Base-by-base conservation (phyloP, 2,329 filamentous ascomycete species). In the Chrysoporthe deuterocubensis region DNA sequence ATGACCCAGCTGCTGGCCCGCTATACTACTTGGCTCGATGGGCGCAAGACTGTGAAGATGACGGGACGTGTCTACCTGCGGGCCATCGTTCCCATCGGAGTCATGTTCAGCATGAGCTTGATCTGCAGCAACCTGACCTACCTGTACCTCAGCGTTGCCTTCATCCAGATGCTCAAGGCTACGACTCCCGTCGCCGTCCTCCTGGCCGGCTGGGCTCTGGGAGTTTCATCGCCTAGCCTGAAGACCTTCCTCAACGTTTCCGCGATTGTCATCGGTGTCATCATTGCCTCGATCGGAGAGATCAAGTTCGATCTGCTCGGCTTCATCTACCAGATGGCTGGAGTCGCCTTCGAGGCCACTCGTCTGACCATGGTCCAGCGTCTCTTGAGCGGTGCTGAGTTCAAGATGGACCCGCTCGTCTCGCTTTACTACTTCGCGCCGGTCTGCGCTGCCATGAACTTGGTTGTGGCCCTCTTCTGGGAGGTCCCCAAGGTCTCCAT, bases 101-200 rank as follows among this genome's bases (percentile, higher is more conserved):
- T 97, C 78, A 96, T 97, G 84, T 98, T 97, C 89, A 96, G 92
- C 78, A 84, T 97, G 84, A 96, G 92, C 81, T 87, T 98, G 84
- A 97, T 98, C 78, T 97, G 94, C 81, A 94, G 94, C 77, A 98
- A 98, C 84, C 82, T 97, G 81, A 94, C 95, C 74, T 98, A 98
- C 78, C 88, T 97, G 66, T 97, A 97, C 81, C 88, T 98, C 70
- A 96, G 92, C 73, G 95, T 98, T 68, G 92, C 95, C 69, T 98
- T 98, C 81, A 98, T 98, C 76, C 95, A 98, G 85, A 98, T 98
- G 95, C 90, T 98, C 80, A 98, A 98, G 92, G 96, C 96, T 73
- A 97, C 94, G 56, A 98, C 93, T 43, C 96, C 96, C 18, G 94
- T 98, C 69, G 94, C 94, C 65, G 94, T 98, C 64, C 89, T 99